Conservation (phyloP, 306 rosid species). For the Quercus dentata region DNA sequence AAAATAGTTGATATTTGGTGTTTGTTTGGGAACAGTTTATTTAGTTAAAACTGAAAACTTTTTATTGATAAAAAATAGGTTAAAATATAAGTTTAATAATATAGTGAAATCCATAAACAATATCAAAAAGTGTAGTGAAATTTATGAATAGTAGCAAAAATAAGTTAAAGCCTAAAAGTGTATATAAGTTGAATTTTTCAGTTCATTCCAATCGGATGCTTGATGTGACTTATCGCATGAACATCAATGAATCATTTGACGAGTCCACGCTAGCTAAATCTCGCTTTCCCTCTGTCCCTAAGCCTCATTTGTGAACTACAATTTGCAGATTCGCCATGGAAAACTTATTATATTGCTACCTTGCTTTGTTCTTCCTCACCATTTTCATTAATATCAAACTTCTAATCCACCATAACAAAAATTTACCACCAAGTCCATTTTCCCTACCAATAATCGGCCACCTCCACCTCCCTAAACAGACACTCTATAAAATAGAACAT, state of each 20-base stretch:
- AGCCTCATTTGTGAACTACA: not conserved
- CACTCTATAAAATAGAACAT: slow-evolving; percentile 15
- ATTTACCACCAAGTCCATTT: slow-evolving; percentile 43
- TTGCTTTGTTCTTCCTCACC: slow-evolving; percentile 4
- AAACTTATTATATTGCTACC: not conserved
- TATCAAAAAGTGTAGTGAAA: too few relatives aligned
- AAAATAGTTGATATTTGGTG: too few relatives aligned
- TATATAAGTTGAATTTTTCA: too few relatives aligned
- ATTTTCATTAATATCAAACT: not conserved
- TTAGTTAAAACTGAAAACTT: rapidly evolving
- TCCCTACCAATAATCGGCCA: slow-evolving; percentile 46
- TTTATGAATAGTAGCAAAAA: too few relatives aligned
- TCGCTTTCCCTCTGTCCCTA: too few relatives aligned
- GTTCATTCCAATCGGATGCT: too few relatives aligned
- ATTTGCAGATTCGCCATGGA: not conserved
- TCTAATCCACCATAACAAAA: not conserved
- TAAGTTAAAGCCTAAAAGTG: too few relatives aligned
- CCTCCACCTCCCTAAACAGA: slow-evolving; percentile 34
- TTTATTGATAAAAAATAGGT: too few relatives aligned
- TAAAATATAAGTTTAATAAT: too few relatives aligned
- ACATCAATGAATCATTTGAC: too few relatives aligned
- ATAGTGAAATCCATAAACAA: rapidly evolving
- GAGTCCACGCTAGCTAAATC: too few relatives aligned
- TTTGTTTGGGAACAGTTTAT: rapidly evolving
- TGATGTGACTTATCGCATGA: too few relatives aligned